A percentile compares a stretch with the other conserved stretches of the same genome.
Evolutionary conservation across 495 filamentous ascomycete genomes (phyloP).

Genomic region (Podospora didyma): DNA sequence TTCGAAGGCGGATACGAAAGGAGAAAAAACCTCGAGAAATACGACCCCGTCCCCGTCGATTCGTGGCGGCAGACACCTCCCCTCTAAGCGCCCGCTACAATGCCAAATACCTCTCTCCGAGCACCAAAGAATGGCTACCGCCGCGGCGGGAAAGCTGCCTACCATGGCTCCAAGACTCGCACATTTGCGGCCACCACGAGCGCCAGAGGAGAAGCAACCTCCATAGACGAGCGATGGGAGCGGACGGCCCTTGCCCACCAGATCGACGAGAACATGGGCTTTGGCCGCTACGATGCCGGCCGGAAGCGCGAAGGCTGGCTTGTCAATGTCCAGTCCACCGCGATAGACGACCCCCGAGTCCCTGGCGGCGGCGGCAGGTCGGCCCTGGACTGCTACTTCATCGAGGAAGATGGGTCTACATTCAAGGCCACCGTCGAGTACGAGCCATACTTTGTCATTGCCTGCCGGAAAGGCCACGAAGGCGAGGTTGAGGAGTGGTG

Average conservation of each 20-base stretch:
- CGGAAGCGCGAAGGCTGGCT: constrained; percentile 87
- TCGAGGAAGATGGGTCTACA: constrained; percentile 85
- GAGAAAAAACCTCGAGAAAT: not conserved
- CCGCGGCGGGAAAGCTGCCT: constrained; percentile 50
- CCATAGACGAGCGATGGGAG: constrained; percentile 80
- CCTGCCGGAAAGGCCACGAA: constrained; percentile 82
- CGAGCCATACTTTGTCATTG: constrained; percentile 93
- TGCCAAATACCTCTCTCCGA: constrained; percentile 48
- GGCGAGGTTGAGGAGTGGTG: constrained; percentile 95
- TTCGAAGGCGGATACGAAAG: not conserved
- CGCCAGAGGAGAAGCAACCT: constrained; percentile 75
- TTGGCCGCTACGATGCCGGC: constrained; percentile 86
- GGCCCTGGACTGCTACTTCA: constrained; percentile 94
- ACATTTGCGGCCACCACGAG: constrained; percentile 75
- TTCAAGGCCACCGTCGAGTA: constrained; percentile 97
- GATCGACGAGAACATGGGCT: constrained; percentile 94
- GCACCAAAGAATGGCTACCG: constrained; percentile 50
- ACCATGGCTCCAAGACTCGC: constrained; percentile 52
- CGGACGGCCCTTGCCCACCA: constrained; percentile 74
- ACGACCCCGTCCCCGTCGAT: not conserved
- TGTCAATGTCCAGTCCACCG: constrained; percentile 88
- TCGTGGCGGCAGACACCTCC: not conserved
- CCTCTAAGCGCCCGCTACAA: constrained; percentile 10
- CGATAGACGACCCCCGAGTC: constrained; percentile 77
- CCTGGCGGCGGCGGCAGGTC: constrained; percentile 73